Conservation (phyloP, 176 grass and related monocot genomes). For the Tuctoria greenei region DNA sequence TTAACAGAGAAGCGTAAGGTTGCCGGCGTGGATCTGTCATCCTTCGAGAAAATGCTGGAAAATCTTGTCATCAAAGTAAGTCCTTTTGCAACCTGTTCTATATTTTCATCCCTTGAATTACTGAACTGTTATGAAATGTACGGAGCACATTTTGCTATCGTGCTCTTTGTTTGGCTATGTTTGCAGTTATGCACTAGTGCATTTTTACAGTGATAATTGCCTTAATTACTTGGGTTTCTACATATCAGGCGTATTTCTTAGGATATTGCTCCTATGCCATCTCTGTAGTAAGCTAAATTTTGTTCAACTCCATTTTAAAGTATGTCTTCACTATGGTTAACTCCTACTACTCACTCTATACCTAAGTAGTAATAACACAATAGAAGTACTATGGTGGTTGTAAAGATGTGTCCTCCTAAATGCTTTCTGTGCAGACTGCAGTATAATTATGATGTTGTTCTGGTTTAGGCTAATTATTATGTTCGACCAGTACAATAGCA, state of each 20-base stretch:
- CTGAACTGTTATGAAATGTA: neutral
- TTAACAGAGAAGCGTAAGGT: slow-evolving; percentile 70
- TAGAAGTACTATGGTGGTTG: slow-evolving; percentile 3
- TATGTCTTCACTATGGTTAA: neutral
- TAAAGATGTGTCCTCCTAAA: neutral
- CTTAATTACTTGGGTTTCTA: neutral
- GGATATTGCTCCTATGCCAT: neutral
- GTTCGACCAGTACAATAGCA: neutral
- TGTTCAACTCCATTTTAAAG: neutral
- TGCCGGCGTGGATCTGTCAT: slow-evolving; percentile 53
- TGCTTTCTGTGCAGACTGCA: neutral
- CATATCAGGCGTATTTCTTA: neutral
- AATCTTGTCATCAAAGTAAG: slow-evolving; percentile 90
- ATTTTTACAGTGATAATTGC: neutral
- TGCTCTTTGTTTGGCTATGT: neutral
- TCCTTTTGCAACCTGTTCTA: slow-evolving; percentile 10
- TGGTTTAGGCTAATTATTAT: slow-evolving; percentile 5
- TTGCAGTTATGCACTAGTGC: neutral
- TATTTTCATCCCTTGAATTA: neutral
- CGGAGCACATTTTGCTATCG: neutral
- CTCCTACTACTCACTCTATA: neutral
- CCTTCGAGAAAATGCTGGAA: slow-evolving; percentile 68
- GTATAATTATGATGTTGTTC: neutral
- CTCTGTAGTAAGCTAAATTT: slow-evolving; percentile 4
- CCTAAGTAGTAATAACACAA: neutral